Conservation (phyloP, 257 asterid species). For the Anisodus acutangulus region DNA sequence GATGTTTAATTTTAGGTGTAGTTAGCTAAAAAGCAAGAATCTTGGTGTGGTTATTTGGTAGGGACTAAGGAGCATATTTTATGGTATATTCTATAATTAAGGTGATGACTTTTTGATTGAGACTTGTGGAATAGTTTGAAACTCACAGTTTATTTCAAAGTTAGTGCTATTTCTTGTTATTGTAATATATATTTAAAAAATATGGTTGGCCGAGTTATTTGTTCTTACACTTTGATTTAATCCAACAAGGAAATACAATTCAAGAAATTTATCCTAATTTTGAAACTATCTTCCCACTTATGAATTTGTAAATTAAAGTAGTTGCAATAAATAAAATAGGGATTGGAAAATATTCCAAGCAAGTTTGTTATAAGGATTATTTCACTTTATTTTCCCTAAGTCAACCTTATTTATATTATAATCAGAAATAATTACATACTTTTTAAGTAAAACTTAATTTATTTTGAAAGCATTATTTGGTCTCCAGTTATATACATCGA, state of each 20-base stretch:
- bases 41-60: neutral
- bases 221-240: neutral
- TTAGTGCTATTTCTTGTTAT: neutral
- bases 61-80: neutral
- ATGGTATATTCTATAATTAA: neutral
- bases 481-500: neutral
- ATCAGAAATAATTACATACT: neutral
- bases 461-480: neutral
- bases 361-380: neutral
- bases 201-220: neutral
- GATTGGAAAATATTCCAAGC: neutral
- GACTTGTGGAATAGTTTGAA: neutral
- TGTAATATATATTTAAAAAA: neutral
- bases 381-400: neutral
- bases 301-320: neutral
- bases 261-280: neutral
- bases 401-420: neutral
- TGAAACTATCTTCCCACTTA: neutral
- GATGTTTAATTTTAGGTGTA: slow-evolving; percentile 6
- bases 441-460: neutral
- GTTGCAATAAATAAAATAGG: neutral
- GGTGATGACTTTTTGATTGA: neutral
- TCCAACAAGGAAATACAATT: neutral
- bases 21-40: neutral
- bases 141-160: neutral